A percentile compares a stretch with the other conserved stretches of the same genome.
Conservation (phyloP, 495 filamentous ascomycete species). For the Letharia columbiana region DNA sequence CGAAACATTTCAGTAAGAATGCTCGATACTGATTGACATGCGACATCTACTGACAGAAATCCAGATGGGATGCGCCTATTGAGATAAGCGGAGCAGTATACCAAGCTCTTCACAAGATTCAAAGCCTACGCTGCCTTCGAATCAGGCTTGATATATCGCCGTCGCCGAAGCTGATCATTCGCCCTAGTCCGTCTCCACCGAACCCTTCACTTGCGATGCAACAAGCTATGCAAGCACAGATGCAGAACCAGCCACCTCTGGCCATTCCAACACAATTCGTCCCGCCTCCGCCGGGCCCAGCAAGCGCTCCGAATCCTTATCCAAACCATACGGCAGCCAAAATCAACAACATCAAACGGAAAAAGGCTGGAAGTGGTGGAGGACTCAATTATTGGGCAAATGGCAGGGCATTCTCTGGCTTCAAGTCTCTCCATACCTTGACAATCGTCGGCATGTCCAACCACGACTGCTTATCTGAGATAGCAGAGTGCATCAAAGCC, state of each 20-base stretch:
- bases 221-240: slow-evolving; percentile 4
- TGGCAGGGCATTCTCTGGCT: slow-evolving; percentile 46
- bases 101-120: slow-evolving; percentile 43
- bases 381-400: slow-evolving; percentile 23
- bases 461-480: slow-evolving; percentile 46
- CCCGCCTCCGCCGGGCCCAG: slow-evolving; percentile 7
- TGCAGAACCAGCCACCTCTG: slow-evolving; percentile 11
- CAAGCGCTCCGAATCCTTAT: slow-evolving; percentile 9
- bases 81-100: slow-evolving; percentile 53
- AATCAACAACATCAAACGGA: slow-evolving; percentile 16
- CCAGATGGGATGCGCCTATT: slow-evolving; percentile 53
- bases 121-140: slow-evolving; percentile 29
- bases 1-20: slow-evolving; percentile 46
- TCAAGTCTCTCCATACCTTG: slow-evolving; percentile 45
- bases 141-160: slow-evolving; percentile 38
- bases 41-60: slow-evolving; percentile 12
- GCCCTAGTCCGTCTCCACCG: slow-evolving; percentile 28
- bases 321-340: slow-evolving; percentile 14
- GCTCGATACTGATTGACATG: not conserved
- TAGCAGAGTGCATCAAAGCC: slow-evolving; percentile 43
- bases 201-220: slow-evolving; percentile 9
- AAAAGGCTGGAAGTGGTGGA: slow-evolving; percentile 12
- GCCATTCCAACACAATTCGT: slow-evolving; percentile 4
- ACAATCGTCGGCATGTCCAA: slow-evolving; percentile 49
- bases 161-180: slow-evolving; percentile 40